Percentiles rank a stretch among this genome's conserved stretches.
These are phyloP conservation scores for Penicillium atrosanguineum DNA, from an alignment of 495 filamentous ascomycete species.

Conservation along the genomic window DNA sequence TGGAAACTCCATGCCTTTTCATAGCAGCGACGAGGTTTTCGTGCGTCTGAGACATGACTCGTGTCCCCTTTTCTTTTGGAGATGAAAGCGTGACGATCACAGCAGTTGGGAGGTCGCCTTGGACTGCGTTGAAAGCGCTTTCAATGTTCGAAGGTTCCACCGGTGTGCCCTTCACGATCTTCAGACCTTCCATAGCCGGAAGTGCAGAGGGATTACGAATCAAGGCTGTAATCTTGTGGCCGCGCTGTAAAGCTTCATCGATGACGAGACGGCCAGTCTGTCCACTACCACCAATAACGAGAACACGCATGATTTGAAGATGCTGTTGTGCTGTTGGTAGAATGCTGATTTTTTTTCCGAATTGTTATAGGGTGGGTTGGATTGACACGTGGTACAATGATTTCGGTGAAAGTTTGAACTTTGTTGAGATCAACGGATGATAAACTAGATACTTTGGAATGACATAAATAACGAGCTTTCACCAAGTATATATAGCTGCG, in stretches of 20 bases:
- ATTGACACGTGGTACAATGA: not conserved
- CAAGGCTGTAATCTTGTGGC: slow-evolving; percentile 41
- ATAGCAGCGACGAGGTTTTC: slow-evolving; percentile 34
- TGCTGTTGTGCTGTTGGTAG: slow-evolving; percentile 5
- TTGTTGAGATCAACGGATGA: slow-evolving; percentile 1
- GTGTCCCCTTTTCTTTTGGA: slow-evolving; percentile 26
- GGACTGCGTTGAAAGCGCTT: slow-evolving; percentile 26
- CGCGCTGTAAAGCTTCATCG: slow-evolving; percentile 36
- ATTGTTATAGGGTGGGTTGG: not conserved
- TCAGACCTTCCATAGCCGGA: slow-evolving; percentile 22
- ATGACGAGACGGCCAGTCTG: slow-evolving; percentile 42
- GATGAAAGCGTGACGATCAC: slow-evolving; percentile 36
- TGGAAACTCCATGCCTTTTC: slow-evolving; percentile 30
- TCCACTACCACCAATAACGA: slow-evolving; percentile 43
- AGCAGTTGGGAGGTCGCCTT: slow-evolving; percentile 20
- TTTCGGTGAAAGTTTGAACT: slow-evolving; percentile 1
- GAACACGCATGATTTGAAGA: slow-evolving; percentile 36
- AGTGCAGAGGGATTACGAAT: slow-evolving; percentile 35
- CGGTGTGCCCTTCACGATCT: slow-evolving; percentile 38
- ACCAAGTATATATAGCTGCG: slow-evolving; percentile 1
- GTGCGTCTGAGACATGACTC: slow-evolving; percentile 26
- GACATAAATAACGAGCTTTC: not conserved
- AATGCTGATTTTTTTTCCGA: slow-evolving; percentile 2
- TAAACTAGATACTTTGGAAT: not conserved
- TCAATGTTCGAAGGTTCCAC: slow-evolving; percentile 31